Evolutionary conservation across 148 eudicot genomes (phyloP).

Genomic region (Rhododendron simsii): DNA sequence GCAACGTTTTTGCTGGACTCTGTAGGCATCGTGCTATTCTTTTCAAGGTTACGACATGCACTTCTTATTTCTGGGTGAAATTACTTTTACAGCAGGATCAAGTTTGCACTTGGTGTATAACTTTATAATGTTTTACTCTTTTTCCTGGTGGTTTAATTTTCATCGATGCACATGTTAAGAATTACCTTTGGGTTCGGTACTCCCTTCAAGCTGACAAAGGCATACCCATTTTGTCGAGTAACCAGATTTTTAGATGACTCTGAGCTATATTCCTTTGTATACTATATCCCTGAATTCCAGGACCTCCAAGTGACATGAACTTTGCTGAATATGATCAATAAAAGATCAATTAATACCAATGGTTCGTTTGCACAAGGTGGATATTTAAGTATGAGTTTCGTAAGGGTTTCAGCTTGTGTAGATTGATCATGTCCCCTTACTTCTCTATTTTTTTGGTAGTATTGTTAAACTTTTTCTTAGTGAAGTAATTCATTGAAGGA

Average conservation of each 20-base stretch:
- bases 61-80: not conserved
- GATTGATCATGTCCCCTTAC: not conserved
- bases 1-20: slow-evolving; percentile 79
- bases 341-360: not conserved
- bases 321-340: not conserved
- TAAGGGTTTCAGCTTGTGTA: not conserved
- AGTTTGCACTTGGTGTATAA: not conserved
- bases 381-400: not conserved
- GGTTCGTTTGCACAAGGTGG: not conserved
- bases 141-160: too few species aligned
- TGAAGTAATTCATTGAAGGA: not conserved
- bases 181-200: not conserved
- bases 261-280: not conserved
- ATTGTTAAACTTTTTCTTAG: not conserved
- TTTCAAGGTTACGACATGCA: slow-evolving; percentile 59
- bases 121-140: not conserved
- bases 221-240: not conserved
- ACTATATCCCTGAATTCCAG: not conserved
- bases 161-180: not conserved
- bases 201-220: not conserved
- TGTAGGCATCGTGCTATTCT: slow-evolving; percentile 94
- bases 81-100: not conserved
- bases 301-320: not conserved
- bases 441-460: not conserved
- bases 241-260: not conserved